phyloP scores from a whole-genome alignment of 345 rosid species.

The Gossypium rotundifolium region DNA sequence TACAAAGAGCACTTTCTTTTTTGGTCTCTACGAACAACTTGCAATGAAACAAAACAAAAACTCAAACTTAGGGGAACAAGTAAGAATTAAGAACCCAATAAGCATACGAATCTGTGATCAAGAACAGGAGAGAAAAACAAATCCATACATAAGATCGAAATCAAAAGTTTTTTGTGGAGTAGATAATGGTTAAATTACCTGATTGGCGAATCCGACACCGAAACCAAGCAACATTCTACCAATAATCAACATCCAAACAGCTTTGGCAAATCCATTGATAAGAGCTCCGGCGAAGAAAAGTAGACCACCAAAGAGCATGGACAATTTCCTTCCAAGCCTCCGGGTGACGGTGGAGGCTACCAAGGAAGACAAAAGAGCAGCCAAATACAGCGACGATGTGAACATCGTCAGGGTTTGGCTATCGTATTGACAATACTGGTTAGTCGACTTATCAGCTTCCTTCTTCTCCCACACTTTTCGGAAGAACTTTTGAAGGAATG shows the following conservation, averaged over 20 bases:
- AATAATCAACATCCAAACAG: constrained; percentile 84
- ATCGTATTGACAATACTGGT: constrained; percentile 80
- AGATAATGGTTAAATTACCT: constrained; percentile 35
- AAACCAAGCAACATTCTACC: constrained; percentile 93
- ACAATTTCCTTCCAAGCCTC: constrained; percentile 60
- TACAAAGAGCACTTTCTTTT: background rate
- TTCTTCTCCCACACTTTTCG: constrained; percentile 59
- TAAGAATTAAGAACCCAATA: background rate
- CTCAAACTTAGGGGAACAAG: background rate
- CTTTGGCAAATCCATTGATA: constrained; percentile 68
- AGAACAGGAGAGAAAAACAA: background rate
- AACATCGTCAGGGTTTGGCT: constrained; percentile 65
- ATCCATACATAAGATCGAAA: background rate
- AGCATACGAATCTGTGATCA: constrained; percentile 7
- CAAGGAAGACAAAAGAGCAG: constrained; percentile 70
- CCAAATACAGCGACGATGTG: constrained; percentile 90
- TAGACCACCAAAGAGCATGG: constrained; percentile 86
- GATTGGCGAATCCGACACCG: constrained; percentile 92
- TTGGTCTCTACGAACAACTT: constrained; percentile 4
- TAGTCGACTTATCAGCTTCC: constrained; percentile 28
- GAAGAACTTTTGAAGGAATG: constrained; percentile 67
- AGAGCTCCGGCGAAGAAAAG: constrained; percentile 84
- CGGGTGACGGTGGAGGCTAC: constrained; percentile 79
- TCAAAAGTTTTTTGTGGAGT: background rate
- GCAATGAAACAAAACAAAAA: constrained; percentile 13